phyloP scores from a whole-genome alignment of 2,329 filamentous ascomycete genomes.

The Arthrobotrys iridis region DNA sequence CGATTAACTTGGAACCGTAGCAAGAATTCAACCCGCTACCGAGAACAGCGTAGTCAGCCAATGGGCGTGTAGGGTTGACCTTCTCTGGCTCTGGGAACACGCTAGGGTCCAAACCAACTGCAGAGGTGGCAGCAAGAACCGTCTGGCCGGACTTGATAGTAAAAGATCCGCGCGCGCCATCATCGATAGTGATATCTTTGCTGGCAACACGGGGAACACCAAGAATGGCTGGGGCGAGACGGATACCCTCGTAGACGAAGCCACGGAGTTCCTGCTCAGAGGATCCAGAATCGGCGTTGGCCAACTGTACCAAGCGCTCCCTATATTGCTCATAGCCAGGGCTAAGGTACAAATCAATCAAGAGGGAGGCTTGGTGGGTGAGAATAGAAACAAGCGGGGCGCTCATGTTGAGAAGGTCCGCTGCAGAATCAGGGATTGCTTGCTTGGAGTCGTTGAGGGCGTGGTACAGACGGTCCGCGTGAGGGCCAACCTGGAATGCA shows the following conservation, averaged over 20 bases:
- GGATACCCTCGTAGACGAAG: constrained; percentile 69
- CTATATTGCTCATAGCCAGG: constrained; percentile 66
- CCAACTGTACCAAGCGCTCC: constrained; percentile 65
- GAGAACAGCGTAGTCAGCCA: constrained; percentile 62
- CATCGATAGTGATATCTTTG: constrained; percentile 62
- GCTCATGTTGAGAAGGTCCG: constrained; percentile 66
- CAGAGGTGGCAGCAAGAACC: constrained; percentile 64
- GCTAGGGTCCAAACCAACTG: constrained; percentile 62
- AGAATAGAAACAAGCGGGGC: constrained; percentile 66
- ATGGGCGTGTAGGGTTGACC: constrained; percentile 63
- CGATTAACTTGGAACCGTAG: constrained; percentile 62
- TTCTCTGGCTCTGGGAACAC: constrained; percentile 63
- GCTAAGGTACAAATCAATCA: constrained; percentile 67
- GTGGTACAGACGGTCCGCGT: constrained; percentile 67
- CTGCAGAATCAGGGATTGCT: constrained; percentile 65
- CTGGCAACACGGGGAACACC: constrained; percentile 67
- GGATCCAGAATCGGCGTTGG: constrained; percentile 63
- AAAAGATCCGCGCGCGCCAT: constrained; percentile 65
- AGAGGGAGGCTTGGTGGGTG: constrained; percentile 67
- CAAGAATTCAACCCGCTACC: constrained; percentile 63
- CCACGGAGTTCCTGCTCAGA: constrained; percentile 66
- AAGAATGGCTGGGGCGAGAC: constrained; percentile 66
- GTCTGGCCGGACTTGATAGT: constrained; percentile 64
- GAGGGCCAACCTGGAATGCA: constrained; percentile 65
- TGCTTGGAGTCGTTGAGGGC: constrained; percentile 64